A percentile compares a stretch with the other conserved stretches of the same genome.
These are phyloP conservation scores for Penicillium sp. DNA, from an alignment of 2,329 filamentous ascomycete species.

Conservation along the genomic window DNA sequence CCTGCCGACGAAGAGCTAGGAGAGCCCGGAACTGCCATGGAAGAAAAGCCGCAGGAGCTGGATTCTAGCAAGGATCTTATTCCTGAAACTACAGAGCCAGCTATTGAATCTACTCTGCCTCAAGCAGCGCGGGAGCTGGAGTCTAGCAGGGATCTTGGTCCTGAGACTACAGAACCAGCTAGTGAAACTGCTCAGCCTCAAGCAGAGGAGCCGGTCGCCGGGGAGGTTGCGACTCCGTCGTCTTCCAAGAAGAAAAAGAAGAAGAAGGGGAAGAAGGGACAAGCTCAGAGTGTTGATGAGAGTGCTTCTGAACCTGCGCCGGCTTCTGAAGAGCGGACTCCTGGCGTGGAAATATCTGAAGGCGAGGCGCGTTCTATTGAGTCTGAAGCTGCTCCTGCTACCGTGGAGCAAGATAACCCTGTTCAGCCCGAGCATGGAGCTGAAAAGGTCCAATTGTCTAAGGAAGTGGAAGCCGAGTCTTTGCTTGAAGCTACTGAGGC, in stretches of 20 bases:
- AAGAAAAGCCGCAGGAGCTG: too few relatives aligned
- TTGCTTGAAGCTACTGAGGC: neutral
- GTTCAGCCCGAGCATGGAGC: slow-evolving; percentile 3
- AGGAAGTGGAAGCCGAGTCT: slow-evolving; percentile 5
- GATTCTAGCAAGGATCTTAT: too few relatives aligned
- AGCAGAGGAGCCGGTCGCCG: slow-evolving; percentile 11
- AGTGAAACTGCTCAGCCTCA: slow-evolving; percentile 4
- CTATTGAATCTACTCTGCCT: slow-evolving; percentile 3
- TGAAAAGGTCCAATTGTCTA: neutral
- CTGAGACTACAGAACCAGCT: slow-evolving; percentile 4
- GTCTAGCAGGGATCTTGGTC: slow-evolving; percentile 8
- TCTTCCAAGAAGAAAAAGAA: slow-evolving; percentile 32
- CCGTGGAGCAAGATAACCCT: neutral
- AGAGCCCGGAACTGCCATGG: slow-evolving; percentile 16
- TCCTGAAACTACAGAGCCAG: neutral
- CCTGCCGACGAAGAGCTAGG: neutral
- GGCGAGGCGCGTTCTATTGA: slow-evolving; percentile 7
- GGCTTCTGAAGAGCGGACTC: slow-evolving; percentile 9
- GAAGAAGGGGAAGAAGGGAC: slow-evolving; percentile 34
- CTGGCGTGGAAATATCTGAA: slow-evolving; percentile 2
- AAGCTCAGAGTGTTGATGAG: slow-evolving; percentile 14
- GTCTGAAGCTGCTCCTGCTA: neutral
- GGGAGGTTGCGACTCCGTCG: slow-evolving; percentile 14
- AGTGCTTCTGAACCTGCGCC: slow-evolving; percentile 12
- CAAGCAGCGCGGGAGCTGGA: too few relatives aligned